These are phyloP conservation scores for Coniochaeta pulveracea DNA, from an alignment of 2,329 filamentous ascomycete species.

Conservation along the genomic window DNA sequence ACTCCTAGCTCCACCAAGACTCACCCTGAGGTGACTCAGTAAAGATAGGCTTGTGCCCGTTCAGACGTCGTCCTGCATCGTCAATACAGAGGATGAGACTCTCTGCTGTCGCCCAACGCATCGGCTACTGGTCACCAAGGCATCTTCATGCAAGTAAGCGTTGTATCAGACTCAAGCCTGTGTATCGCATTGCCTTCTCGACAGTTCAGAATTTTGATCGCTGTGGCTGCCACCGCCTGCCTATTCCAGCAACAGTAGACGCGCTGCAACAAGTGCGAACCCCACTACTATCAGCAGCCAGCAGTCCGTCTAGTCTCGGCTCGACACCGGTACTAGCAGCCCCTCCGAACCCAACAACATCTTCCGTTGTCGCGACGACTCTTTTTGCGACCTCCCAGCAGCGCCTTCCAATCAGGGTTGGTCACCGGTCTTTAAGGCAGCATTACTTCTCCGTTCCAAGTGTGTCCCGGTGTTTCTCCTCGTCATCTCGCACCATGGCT, in stretches of 20 bases:
- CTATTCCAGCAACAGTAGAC: not conserved
- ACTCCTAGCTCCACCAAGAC: too few species aligned
- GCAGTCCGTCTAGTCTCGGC: conserved; percentile 1
- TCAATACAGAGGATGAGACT: conserved; percentile 3
- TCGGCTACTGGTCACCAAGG: not conserved
- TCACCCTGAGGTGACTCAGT: too few species aligned
- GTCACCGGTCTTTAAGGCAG: not conserved
- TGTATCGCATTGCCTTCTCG: too few species aligned
- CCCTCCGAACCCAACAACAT: not conserved
- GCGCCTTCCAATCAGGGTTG: not conserved
- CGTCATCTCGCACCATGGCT: conserved; percentile 49
- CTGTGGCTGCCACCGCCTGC: not conserved
- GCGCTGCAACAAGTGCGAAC: not conserved
- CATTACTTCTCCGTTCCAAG: not conserved
- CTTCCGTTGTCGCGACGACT: not conserved
- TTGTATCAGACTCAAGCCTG: too few species aligned
- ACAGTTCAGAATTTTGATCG: too few species aligned
- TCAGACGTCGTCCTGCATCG: too few species aligned
- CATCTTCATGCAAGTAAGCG: not conserved
- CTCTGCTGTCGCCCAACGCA: conserved; percentile 1
- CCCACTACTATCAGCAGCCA: not conserved
- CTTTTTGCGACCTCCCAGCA: not conserved
- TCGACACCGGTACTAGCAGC: not conserved
- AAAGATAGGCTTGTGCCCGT: too few species aligned
- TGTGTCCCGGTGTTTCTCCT: not conserved